Evolutionary conservation across 192 early-diverging fungal species (phyloP).

Genomic region (Coemansia sp.): DNA sequence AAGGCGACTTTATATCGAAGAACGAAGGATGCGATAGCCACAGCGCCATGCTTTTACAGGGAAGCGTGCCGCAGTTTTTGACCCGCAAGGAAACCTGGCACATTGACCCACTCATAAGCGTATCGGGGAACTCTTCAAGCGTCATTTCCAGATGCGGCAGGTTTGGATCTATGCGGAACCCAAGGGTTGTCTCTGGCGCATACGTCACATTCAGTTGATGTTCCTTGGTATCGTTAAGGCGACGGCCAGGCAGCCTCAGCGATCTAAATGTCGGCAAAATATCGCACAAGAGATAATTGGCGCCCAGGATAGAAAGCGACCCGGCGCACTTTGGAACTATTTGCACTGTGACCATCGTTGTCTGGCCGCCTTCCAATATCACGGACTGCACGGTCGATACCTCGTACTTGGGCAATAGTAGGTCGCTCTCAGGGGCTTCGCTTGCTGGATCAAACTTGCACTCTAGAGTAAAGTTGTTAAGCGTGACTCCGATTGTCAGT

Average conservation of each 20-base stretch:
- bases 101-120: slow-evolving; percentile 82
- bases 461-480: slow-evolving; percentile 45
- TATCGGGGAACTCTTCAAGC: slow-evolving; percentile 75
- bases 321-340: slow-evolving; percentile 53
- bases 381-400: slow-evolving; percentile 29
- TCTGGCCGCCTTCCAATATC: slow-evolving; percentile 41
- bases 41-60: slow-evolving; percentile 67
- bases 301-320: slow-evolving; percentile 65
- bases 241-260: slow-evolving; percentile 67
- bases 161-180: slow-evolving; percentile 70
- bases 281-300: slow-evolving; percentile 76
- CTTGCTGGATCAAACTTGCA: slow-evolving; percentile 26
- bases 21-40: slow-evolving; percentile 88
- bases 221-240: slow-evolving; percentile 75
- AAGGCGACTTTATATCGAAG: slow-evolving; percentile 55
- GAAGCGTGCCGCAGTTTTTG: slow-evolving; percentile 77
- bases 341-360: slow-evolving; percentile 39
- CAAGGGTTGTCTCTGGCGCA: slow-evolving; percentile 69
- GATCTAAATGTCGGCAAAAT: slow-evolving; percentile 68
- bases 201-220: slow-evolving; percentile 61
- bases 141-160: slow-evolving; percentile 82
- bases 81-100: slow-evolving; percentile 69
- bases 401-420: slow-evolving; percentile 5
- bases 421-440: neutral
- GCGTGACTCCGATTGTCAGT: slow-evolving; percentile 41